Conservation (phyloP, 768 basidiomycete genomes). For the Heimioporus sp. region DNA sequence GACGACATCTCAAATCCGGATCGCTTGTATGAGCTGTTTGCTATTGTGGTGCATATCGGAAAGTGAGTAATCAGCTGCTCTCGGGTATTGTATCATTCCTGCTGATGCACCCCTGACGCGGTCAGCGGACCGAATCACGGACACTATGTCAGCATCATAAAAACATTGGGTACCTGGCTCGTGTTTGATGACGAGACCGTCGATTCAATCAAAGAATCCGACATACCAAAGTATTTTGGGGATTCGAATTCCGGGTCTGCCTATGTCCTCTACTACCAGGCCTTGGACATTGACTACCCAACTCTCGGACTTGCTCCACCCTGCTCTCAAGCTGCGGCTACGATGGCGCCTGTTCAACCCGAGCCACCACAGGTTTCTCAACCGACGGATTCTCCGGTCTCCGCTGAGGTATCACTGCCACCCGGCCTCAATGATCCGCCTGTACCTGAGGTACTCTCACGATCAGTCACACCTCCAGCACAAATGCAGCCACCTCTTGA, state of each 20-base stretch:
- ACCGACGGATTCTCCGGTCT: slow-evolving; percentile 26
- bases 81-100: neutral
- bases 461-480: slow-evolving; percentile 18
- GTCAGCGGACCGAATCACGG: slow-evolving; percentile 95
- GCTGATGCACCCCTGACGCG: slow-evolving; percentile 14
- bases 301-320: slow-evolving; percentile 59
- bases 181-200: slow-evolving; percentile 97
- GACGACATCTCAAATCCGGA: slow-evolving; percentile 93
- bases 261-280: slow-evolving; percentile 97
- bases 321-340: slow-evolving; percentile 21
- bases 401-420: slow-evolving; percentile 28
- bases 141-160: slow-evolving; percentile 95
- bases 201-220: slow-evolving; percentile 80
- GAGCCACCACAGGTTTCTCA: slow-evolving; percentile 12
- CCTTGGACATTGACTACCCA: slow-evolving; percentile 77
- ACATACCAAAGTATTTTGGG: slow-evolving; percentile 93
- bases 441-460: slow-evolving; percentile 17
- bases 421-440: slow-evolving; percentile 34
- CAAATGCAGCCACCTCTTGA: slow-evolving; percentile 15
- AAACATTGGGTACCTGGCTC: slow-evolving; percentile 80
- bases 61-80: slow-evolving; percentile 59
- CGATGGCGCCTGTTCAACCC: slow-evolving; percentile 13
- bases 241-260: slow-evolving; percentile 86
- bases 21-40: slow-evolving; percentile 90
- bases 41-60: slow-evolving; percentile 99